phyloP scores from a whole-genome alignment of 192 early-diverging fungal species.

The Coemansia sp. region DNA sequence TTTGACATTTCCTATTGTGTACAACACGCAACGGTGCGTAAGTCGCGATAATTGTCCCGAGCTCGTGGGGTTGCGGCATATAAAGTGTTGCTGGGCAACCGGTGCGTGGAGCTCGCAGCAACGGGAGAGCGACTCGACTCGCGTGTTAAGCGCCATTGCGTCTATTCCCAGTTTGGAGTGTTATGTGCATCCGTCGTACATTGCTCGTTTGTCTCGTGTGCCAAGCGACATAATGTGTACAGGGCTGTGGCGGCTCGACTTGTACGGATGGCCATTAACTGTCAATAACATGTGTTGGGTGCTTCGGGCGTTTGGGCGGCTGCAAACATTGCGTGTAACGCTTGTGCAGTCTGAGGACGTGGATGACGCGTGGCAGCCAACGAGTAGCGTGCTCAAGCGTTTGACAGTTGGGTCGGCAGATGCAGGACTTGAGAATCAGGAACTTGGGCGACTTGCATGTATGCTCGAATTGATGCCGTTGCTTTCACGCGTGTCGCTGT shows the following conservation, averaged over 20 bases:
- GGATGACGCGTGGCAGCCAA: background rate
- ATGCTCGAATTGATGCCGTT: background rate
- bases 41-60: constrained; percentile 32
- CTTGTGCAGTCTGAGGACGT: constrained; percentile 4
- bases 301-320: constrained; percentile 8
- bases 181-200: constrained; percentile 50
- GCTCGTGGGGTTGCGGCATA: constrained; percentile 36
- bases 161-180: constrained; percentile 30
- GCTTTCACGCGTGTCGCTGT: constrained; percentile 17
- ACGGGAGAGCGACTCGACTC: constrained; percentile 43
- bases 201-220: constrained; percentile 30
- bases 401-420: constrained; percentile 20
- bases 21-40: constrained; percentile 45
- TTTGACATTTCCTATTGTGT: constrained; percentile 50
- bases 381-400: background rate
- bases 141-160: constrained; percentile 34
- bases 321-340: constrained; percentile 28
- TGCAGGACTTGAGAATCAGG: constrained; percentile 7
- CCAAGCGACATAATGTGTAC: constrained; percentile 22
- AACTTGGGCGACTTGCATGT: constrained; percentile 11
- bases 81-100: constrained; percentile 57
- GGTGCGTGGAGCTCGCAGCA: constrained; percentile 19
- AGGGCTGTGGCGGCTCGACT: constrained; percentile 19
- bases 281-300: constrained; percentile 31
- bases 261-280: constrained; percentile 51